These are phyloP conservation scores for Rhinocladiella similis DNA, from an alignment of 2,329 filamentous ascomycete species.

Conservation along the genomic window DNA sequence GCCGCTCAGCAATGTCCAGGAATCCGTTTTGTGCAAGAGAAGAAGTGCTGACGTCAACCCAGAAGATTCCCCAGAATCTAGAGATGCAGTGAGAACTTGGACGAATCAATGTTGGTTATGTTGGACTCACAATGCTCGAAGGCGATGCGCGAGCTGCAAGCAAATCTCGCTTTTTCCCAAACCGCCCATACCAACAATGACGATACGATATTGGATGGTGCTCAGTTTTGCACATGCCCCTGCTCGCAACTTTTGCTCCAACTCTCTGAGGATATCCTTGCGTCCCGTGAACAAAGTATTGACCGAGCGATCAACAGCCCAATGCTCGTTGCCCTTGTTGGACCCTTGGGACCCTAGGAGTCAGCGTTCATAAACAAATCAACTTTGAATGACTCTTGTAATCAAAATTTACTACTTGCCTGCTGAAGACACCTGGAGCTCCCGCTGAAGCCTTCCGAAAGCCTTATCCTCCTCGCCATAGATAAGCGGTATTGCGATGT, in stretches of 20 bases:
- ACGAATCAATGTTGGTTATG: too few species aligned
- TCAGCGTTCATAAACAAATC: too few species aligned
- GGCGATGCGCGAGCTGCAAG: slow-evolving; percentile 29
- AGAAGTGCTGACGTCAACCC: slow-evolving; percentile 14
- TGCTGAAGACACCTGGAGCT: slow-evolving; percentile 14
- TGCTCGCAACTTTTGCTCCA: slow-evolving; percentile 13
- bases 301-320: slow-evolving; percentile 24
- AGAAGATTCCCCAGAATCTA: slow-evolving; percentile 34
- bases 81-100: slow-evolving; percentile 5
- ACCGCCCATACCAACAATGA: slow-evolving; percentile 34
- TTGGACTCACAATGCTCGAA: slow-evolving; percentile 30
- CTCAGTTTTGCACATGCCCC: slow-evolving; percentile 5
- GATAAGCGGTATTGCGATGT: slow-evolving; percentile 45
- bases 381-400: not conserved
- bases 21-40: slow-evolving; percentile 30
- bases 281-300: slow-evolving; percentile 31
- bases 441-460: slow-evolving; percentile 20
- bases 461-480: slow-evolving; percentile 40
- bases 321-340: slow-evolving; percentile 24
- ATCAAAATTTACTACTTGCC: not conserved
- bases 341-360: too few species aligned
- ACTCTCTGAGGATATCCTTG: slow-evolving; percentile 22
- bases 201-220: slow-evolving; percentile 27
- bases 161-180: slow-evolving; percentile 38
- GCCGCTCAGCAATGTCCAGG: slow-evolving; percentile 26